Evolutionary conservation across 331 rosid species (phyloP), one percentile per base, ranked within the genome.

Genomic region (Erythrophleum ivorense): DNA sequence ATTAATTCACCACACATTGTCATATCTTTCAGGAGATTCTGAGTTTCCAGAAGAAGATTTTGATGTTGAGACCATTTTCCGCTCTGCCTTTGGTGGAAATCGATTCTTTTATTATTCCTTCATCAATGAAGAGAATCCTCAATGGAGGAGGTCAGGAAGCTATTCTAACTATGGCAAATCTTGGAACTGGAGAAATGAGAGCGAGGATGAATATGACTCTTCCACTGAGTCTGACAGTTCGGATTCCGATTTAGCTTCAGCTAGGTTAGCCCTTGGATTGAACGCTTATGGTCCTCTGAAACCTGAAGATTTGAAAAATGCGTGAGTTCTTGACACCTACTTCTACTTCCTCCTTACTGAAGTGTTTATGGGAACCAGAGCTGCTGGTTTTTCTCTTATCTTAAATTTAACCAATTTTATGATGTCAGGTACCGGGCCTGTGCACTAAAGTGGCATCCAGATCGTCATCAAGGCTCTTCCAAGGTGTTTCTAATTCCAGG

Each of bases 371-470:
- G 45, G 34, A 73, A 69, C 46, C 59, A 18, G 58, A 58, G 73
- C 64, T 68, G 34, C 45, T 63, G 19, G 48, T 73, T 70, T 52
- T 65, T 57, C 60, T 75, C 40, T 76, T 15, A 58, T 64, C 45
- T 71, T 71, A 19, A 57, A 33, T 70, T 49, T 15, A 21, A 63
- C 80, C 29, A 13, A 49, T 21, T 29, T 52, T 71, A 21, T 34
- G 41, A 78, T 81, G 77, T 59, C 84, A 95, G 98, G 70, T 95
- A 92, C 82, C 89, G 95, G 36, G 57, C 67, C 43, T 95, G 94
- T 78, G 98, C 98, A 7, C 80, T 92, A 40, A 91, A 92, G 85
- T 94, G 97, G 97, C 98, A 94, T 83, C 98, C 98, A 0, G 95
- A 94, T 86, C 98, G 98, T 9, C 97, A 94, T 80, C 97, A 88